A percentile compares a stretch with the other conserved stretches of the same genome.
phyloP scores from a whole-genome alignment of 148 eudicot genomes.

The Salicornia ramosissima region DNA sequence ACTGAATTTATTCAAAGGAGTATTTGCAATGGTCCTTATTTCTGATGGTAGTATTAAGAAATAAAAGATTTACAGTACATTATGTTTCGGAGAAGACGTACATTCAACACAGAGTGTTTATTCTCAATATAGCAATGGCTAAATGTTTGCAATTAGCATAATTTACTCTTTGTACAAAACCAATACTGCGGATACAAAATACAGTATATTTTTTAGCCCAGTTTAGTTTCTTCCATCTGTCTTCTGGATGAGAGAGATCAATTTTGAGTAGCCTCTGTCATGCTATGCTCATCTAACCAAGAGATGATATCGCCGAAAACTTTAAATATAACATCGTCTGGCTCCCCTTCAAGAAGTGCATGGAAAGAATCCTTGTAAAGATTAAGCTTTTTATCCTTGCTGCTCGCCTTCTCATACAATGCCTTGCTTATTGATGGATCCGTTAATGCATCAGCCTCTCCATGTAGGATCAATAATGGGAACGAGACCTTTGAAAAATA shows the following conservation, averaged over 20 bases:
- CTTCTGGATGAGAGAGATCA: slow-evolving; percentile 1
- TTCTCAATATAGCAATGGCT: neutral
- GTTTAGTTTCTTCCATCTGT: neutral
- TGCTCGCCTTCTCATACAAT: slow-evolving; percentile 74
- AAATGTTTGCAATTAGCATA: neutral
- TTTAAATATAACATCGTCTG: slow-evolving; percentile 60
- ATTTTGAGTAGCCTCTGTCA: slow-evolving; percentile 11
- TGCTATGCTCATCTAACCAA: slow-evolving; percentile 77
- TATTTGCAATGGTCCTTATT: neutral
- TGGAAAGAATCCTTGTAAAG: slow-evolving; percentile 72
- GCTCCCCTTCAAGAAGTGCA: slow-evolving; percentile 84
- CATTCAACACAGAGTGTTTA: neutral
- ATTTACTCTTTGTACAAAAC: slow-evolving; percentile 6
- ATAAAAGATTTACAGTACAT: too few relatives aligned
- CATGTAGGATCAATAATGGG: slow-evolving; percentile 87
- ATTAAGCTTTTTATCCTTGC: slow-evolving; percentile 69
- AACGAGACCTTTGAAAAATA: slow-evolving; percentile 54
- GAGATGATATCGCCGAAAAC: slow-evolving; percentile 68
- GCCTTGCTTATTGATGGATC: slow-evolving; percentile 91
- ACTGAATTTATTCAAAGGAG: neutral
- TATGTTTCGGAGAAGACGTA: too few relatives aligned
- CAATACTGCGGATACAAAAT: neutral
- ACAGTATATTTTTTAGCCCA: neutral
- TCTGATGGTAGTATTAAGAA: neutral
- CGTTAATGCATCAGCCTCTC: slow-evolving; percentile 78